phyloP scores from a whole-genome alignment of 306 rosid genomes.

The Dryas drummondii region DNA sequence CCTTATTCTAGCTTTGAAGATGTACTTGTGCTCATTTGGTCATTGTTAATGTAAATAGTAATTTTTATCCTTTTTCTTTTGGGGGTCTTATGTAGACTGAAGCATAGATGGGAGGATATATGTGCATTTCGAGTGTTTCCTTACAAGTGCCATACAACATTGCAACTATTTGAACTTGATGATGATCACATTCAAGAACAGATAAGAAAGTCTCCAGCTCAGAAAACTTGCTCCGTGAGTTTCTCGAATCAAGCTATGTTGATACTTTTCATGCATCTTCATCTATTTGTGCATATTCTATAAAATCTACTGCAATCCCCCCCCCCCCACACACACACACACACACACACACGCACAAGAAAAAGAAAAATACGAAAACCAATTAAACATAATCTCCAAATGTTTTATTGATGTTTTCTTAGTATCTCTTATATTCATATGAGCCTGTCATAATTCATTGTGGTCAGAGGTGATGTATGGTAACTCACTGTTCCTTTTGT shows the following conservation, averaged over 20 bases:
- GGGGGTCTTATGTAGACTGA: constrained; percentile 41
- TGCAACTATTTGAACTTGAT: constrained; percentile 78
- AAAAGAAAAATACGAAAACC: not conserved
- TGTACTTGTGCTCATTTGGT: not conserved
- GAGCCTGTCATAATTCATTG: not conserved
- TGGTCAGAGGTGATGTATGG: not conserved
- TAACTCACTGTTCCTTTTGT: not conserved
- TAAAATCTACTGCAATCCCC: not conserved
- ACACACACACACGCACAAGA: no score
- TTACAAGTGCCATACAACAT: constrained; percentile 79
- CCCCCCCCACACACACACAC: not conserved
- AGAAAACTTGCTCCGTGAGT: constrained; percentile 66
- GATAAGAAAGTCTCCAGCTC: constrained; percentile 66
- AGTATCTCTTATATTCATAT: not conserved
- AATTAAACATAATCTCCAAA: not conserved
- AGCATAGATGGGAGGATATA: constrained; percentile 67
- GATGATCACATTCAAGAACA: constrained; percentile 90
- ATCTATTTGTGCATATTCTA: not conserved
- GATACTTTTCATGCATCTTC: not conserved
- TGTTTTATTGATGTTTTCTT: not conserved
- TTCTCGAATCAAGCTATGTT: constrained; percentile 15
- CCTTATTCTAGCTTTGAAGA: not conserved
- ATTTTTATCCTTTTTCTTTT: not conserved
- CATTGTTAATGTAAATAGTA: not conserved
- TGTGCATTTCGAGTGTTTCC: constrained; percentile 86